Evolutionary conservation across 345 rosid genomes (phyloP), one percentile per base, ranked within the genome.

Genomic region (Murraya paniculata): DNA sequence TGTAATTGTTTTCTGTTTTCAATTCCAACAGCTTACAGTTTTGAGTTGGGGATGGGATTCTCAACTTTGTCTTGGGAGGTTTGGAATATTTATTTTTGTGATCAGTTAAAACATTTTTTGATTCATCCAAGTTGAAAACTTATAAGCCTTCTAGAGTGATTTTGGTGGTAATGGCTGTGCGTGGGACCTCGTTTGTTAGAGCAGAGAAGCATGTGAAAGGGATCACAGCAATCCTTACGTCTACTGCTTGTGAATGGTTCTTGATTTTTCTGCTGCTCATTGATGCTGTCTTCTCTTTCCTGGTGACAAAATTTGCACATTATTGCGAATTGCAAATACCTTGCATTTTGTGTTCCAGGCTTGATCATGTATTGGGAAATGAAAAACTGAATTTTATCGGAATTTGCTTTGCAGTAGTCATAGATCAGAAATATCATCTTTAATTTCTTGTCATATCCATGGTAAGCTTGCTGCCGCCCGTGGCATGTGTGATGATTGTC

Each of bases 321-420:
- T 81, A 82, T 75, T 91, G 88, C 57, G 80, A 86, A 61, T 78
- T 93, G 85, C 92, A 88, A 78, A 68, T 83, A 36, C 96, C 96
- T 67, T 93, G 96, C 85, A 84, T 91, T 78, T 84, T 93, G 33
- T 93, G 96, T 79, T 88, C 96, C 57, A 85, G 91, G 82, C 89
- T 91, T 72, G 94, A 91, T 78, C 94, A 85, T 65, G 78, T 85
- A 11, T 76, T 87, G 13, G 86, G 89, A 39, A 75, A 73, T 24
- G 85, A 69, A 77, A 84, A 79, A 38, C 89, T 77, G 86, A 83
- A 6, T 81, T 77, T n/a, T 89, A 87, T 82, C 70, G 88, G 78
- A 81, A 89, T 48, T 79, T 90, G 65, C 78, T 93, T 77, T 93
- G 98, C 79, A 73, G 86, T 66, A 77, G 68, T 81, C 98, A 93